Evolutionary conservation across 371 early-diverging fungal species (phyloP).

Genomic region (Syncephalis fuscata): DNA sequence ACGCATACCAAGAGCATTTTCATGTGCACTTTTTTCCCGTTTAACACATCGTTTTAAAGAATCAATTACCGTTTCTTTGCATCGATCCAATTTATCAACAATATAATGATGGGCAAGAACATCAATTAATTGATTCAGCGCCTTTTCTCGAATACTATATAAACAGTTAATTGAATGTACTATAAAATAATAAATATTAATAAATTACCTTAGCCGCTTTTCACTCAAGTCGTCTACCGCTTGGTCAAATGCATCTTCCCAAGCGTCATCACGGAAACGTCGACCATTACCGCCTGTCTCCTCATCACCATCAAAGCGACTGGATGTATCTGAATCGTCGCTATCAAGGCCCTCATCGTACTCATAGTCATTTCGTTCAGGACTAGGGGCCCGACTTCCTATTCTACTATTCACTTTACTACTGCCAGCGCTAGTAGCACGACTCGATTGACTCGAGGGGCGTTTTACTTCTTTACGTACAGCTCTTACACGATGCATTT

Average conservation of each 20-base stretch:
- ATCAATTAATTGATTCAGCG: constrained; percentile 17
- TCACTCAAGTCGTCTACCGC: constrained; percentile 6
- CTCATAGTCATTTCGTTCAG: neutral
- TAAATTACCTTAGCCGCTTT: constrained; percentile 7
- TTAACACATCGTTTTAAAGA: constrained; percentile 32
- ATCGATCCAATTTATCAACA: constrained; percentile 20
- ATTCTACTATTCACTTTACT: neutral
- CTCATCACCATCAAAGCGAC: constrained; percentile 5
- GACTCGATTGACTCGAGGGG: too few species aligned
- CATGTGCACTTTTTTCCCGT: constrained; percentile 27
- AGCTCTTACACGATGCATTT: too few species aligned
- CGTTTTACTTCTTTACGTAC: too few species aligned
- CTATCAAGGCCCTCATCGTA: neutral
- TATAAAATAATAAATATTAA: neutral
- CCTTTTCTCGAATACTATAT: constrained; percentile 25
- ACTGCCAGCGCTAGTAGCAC: too few species aligned
- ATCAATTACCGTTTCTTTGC: constrained; percentile 23
- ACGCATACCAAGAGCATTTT: constrained; percentile 36
- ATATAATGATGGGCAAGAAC: constrained; percentile 25
- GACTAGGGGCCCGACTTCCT: neutral
- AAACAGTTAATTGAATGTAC: neutral
- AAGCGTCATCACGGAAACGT: constrained; percentile 1
- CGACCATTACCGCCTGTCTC: constrained; percentile 4
- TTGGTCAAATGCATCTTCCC: constrained; percentile 6
- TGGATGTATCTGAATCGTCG: constrained; percentile 2